Conservation (phyloP, 495 filamentous ascomycete species). For the Aspergillus steynii region DNA sequence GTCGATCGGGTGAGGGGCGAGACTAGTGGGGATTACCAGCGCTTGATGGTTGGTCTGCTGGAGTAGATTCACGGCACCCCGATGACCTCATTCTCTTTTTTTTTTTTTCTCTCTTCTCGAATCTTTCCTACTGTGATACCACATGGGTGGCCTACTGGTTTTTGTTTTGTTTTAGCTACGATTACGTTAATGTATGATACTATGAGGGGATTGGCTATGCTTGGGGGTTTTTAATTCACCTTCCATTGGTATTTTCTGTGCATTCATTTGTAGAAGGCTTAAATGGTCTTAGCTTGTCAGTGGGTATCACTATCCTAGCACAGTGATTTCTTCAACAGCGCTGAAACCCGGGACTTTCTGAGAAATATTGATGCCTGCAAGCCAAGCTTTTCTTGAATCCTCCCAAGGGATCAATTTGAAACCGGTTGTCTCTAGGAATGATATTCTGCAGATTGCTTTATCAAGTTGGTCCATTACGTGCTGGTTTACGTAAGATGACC, state of each 20-base stretch:
- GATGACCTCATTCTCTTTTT: neutral
- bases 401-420: no score
- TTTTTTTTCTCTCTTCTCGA: neutral
- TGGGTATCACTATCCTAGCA: no score
- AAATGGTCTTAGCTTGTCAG: neutral
- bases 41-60: constrained; percentile 45
- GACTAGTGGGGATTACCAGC: constrained; percentile 84
- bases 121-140: neutral
- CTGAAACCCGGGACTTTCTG: neutral
- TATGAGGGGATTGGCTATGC: neutral
- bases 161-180: neutral
- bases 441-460: no score
- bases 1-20: constrained; percentile 69
- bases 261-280: neutral
- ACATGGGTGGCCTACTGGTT: neutral
- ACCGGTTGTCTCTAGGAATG: no score
- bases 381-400: no score
- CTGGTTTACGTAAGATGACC: no score
- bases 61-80: constrained; percentile 19
- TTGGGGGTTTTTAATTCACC: no score
- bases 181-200: neutral
- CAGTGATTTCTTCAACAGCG: no score
- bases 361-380: neutral
- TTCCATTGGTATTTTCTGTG: neutral
- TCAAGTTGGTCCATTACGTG: no score